Evolutionary conservation across 2,329 filamentous ascomycete species (phyloP).

Genomic region (Coniella vitis): DNA sequence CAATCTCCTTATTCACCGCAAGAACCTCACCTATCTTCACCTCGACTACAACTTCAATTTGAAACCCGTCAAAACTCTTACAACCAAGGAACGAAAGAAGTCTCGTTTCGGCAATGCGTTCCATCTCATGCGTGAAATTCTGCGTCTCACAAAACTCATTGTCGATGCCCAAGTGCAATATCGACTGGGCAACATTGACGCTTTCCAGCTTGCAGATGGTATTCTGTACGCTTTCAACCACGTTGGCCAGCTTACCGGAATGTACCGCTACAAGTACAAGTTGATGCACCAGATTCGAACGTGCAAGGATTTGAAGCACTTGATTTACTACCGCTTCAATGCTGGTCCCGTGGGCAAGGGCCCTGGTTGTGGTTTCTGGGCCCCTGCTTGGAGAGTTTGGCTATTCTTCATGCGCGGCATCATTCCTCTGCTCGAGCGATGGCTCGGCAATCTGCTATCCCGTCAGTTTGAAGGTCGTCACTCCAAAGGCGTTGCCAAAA

Average conservation of each 20-base stretch:
- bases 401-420: slow-evolving; percentile 99
- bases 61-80: slow-evolving; percentile 97
- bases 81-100: slow-evolving; percentile 98
- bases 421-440: slow-evolving; percentile 90
- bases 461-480: slow-evolving; percentile 97
- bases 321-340: slow-evolving; percentile 99
- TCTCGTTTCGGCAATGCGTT: slow-evolving; percentile 98
- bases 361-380: slow-evolving; percentile 98
- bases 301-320: slow-evolving; percentile 97
- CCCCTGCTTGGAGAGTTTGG: slow-evolving; percentile 97
- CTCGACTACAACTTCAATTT: slow-evolving; percentile 99
- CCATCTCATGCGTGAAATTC: slow-evolving; percentile 96
- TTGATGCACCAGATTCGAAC: slow-evolving; percentile 99
- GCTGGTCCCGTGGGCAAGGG: slow-evolving; percentile 94
- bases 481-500: slow-evolving; percentile 98
- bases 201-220: slow-evolving; percentile 95
- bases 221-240: slow-evolving; percentile 99
- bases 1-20: slow-evolving; percentile 93
- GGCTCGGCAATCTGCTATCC: slow-evolving; percentile 93
- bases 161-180: slow-evolving; percentile 99
- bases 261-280: slow-evolving; percentile 99
- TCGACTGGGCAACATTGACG: slow-evolving; percentile 93
- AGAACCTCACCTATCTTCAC: slow-evolving; percentile 97
- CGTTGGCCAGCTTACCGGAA: slow-evolving; percentile 93
- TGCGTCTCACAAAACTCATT: slow-evolving; percentile 92